Evolutionary conservation across 345 rosid species (phyloP).

Genomic region (Hirschfeldia incana): DNA sequence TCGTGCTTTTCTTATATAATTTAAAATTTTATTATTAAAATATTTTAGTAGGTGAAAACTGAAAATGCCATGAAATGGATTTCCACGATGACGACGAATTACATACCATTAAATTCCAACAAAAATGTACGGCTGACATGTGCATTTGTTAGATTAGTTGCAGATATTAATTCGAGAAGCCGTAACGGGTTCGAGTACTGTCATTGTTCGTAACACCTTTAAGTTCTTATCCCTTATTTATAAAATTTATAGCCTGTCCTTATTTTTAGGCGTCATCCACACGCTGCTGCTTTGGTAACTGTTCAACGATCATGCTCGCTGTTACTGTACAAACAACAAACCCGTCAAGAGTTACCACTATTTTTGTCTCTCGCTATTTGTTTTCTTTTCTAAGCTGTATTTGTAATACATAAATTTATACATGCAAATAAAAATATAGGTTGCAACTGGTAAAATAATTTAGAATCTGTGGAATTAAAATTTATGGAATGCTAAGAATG

Average conservation of each 20-base stretch:
- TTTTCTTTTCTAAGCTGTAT: too few relatives aligned
- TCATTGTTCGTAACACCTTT: slow-evolving; percentile 37
- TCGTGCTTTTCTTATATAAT: not conserved
- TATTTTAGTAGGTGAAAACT: not conserved
- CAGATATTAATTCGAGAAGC: slow-evolving; percentile 30
- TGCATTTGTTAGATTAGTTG: not conserved
- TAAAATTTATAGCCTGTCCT: not conserved
- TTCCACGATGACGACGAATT: not conserved
- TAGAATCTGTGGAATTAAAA: too few relatives aligned
- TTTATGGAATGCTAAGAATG: too few relatives aligned
- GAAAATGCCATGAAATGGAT: not conserved
- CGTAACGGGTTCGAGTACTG: slow-evolving; percentile 40
- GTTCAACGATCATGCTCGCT: slow-evolving; percentile 31
- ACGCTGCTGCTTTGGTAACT: slow-evolving; percentile 19
- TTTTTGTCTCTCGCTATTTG: slow-evolving; percentile 1
- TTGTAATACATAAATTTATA: not conserved
- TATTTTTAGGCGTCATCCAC: slow-evolving; percentile 7
- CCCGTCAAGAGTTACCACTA: slow-evolving; percentile 9
- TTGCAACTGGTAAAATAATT: too few relatives aligned
- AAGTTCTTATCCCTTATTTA: slow-evolving; percentile 4
- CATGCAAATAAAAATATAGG: slow-evolving; percentile 6
- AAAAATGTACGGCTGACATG: slow-evolving; percentile 20
- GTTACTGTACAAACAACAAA: slow-evolving; percentile 20
- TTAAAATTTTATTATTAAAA: too few relatives aligned
- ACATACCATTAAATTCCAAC: not conserved